Percentiles rank a stretch among this genome's conserved stretches.
These are phyloP conservation scores for Hymenoscyphus repandus DNA, from an alignment of 2,329 filamentous ascomycete genomes.

Conservation along the genomic window DNA sequence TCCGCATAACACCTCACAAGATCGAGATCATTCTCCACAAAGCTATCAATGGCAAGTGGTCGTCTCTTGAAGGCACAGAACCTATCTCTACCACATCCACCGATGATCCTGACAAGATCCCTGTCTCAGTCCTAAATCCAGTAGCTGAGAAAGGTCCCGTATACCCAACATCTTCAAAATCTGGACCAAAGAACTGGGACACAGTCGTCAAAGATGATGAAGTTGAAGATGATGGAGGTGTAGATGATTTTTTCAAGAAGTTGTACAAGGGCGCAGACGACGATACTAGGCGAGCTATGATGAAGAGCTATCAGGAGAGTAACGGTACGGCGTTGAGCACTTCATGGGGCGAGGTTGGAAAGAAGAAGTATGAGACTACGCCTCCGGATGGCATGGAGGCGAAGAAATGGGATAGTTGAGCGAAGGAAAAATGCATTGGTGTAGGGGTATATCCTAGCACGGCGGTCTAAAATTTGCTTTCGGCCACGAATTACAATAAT, in stretches of 20 bases:
- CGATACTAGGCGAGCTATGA: conserved; percentile 88
- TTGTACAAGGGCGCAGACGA: conserved; percentile 72
- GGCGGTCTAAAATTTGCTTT: no score
- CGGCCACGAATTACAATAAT: no score
- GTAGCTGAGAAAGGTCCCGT: conserved; percentile 42
- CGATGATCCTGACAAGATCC: conserved; percentile 14
- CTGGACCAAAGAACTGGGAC: conserved; percentile 90
- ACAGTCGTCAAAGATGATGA: conserved; percentile 53
- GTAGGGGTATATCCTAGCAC: no score
- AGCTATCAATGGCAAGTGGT: conserved; percentile 44
- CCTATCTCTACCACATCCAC: conserved; percentile 6
- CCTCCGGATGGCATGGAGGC: conserved; percentile 60
- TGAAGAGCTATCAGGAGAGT: conserved; percentile 94
- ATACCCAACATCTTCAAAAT: conserved; percentile 83
- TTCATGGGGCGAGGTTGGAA: conserved; percentile 79
- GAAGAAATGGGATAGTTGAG: conserved; percentile 7
- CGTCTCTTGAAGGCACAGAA: conserved; percentile 24
- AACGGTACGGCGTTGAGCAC: conserved; percentile 91
- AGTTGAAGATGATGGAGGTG: conserved; percentile 55
- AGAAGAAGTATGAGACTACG: conserved; percentile 62
- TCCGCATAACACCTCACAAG: conserved; percentile 68
- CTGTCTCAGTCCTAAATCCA: conserved; percentile 11
- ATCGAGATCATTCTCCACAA: conserved; percentile 74
- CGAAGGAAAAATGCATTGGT: no score
- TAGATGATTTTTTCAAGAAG: conserved; percentile 84